Conservation (phyloP, 1,284 basidiomycete genomes). For the Moniliophthora roreri region DNA sequence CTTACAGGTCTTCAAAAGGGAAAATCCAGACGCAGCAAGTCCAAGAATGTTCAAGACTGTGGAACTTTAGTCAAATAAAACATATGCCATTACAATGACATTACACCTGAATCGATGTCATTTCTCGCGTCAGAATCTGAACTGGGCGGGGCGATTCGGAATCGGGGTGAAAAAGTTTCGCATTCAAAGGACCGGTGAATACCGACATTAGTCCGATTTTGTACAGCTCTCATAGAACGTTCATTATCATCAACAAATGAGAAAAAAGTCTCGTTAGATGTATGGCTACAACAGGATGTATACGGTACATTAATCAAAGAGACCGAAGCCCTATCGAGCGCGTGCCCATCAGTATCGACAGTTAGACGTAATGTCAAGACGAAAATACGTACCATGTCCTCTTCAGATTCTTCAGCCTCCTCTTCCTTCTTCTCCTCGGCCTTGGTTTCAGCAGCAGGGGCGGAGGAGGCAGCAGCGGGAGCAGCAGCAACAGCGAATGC, state of each 20-base stretch:
- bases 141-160: neutral
- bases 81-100: neutral
- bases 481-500: constrained; percentile 86
- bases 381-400: constrained; percentile 63
- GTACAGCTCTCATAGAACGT: too few relatives aligned
- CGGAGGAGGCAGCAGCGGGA: constrained; percentile 54
- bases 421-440: constrained; percentile 72
- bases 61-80: neutral
- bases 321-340: constrained; percentile 68
- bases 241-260: too few relatives aligned
- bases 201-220: too few relatives aligned
- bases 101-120: neutral
- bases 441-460: constrained; percentile 46
- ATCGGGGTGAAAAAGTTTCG: neutral
- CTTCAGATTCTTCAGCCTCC: constrained; percentile 77
- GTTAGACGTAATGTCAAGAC: neutral
- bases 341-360: neutral
- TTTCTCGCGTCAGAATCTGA: neutral
- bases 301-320: constrained; percentile 69
- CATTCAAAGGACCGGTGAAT: too few relatives aligned
- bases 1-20: too few relatives aligned
- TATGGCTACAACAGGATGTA: constrained; percentile 4
- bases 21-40: too few relatives aligned
- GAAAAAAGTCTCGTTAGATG: too few relatives aligned
- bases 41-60: too few relatives aligned